Percentiles rank a stretch among this genome's conserved stretches.
Evolutionary conservation across 805 yeast genomes (phyloP).

Genomic region (Ogataea saltuana): DNA sequence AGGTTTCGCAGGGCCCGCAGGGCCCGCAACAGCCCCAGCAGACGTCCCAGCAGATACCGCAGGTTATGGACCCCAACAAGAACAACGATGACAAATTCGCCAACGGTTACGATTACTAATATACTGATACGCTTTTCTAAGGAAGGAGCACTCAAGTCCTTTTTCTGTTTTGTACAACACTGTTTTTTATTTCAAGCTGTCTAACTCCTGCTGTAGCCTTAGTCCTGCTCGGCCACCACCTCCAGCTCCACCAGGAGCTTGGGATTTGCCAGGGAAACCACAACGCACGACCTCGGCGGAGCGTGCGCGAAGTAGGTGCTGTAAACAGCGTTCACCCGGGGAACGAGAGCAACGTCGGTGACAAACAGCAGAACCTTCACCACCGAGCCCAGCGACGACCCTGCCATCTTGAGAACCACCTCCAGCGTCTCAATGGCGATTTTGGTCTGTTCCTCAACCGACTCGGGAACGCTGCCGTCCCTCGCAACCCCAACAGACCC

Average conservation of each 20-base stretch:
- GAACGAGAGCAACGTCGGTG: constrained; percentile 41
- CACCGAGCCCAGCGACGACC: constrained; percentile 45
- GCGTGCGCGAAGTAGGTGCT: constrained; percentile 45
- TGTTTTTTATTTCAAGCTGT: constrained; percentile 1
- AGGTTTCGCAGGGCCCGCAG: constrained; percentile 6
- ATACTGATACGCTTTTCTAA: constrained; percentile 1
- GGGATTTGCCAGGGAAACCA: constrained; percentile 49
- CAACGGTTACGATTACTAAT: constrained; percentile 11
- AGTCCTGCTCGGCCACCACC: constrained; percentile 35
- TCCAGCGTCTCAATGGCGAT: constrained; percentile 45
- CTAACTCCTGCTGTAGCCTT: too few relatives aligned
- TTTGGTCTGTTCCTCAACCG: constrained; percentile 46
- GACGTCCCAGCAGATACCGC: constrained; percentile 17
- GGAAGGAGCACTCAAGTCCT: background rate
- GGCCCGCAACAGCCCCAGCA: constrained; percentile 19
- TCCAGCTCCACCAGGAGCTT: constrained; percentile 51
- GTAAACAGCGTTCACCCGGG: constrained; percentile 48
- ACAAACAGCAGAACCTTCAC: constrained; percentile 51
- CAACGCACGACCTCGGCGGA: constrained; percentile 54
- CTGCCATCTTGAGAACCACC: constrained; percentile 42
- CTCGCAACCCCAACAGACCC: constrained; percentile 31
- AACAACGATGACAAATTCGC: constrained; percentile 8
- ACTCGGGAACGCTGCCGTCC: constrained; percentile 42
- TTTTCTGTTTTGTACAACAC: constrained; percentile 3
- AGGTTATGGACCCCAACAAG: constrained; percentile 8